Percentiles rank a stretch among this genome's conserved stretches.
Conservation (phyloP, 2,329 filamentous ascomycete species). For the Nemania abortiva region DNA sequence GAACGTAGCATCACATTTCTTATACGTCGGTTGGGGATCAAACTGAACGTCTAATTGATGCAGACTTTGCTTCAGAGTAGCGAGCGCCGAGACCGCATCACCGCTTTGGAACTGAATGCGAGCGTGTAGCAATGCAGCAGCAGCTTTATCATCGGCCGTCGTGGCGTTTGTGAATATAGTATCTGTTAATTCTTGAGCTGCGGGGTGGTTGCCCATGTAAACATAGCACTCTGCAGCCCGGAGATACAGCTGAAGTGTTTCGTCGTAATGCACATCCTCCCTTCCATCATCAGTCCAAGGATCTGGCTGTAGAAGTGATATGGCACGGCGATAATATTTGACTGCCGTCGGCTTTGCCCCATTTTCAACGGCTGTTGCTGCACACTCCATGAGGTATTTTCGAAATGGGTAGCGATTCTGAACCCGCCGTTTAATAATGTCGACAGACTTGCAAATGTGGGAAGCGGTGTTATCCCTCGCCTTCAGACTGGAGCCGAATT, state of each 20-base stretch:
- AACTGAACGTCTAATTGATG: constrained; percentile 75
- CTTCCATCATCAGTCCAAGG: constrained; percentile 76
- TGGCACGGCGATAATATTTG: constrained; percentile 82
- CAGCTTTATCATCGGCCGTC: constrained; percentile 81
- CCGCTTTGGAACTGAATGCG: constrained; percentile 81
- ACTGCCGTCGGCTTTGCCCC: constrained; percentile 85
- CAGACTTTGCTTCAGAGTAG: constrained; percentile 77
- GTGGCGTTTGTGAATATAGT: constrained; percentile 78
- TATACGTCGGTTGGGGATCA: constrained; percentile 74
- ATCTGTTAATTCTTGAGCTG: constrained; percentile 76
- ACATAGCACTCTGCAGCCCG: constrained; percentile 86
- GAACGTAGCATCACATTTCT: constrained; percentile 83
- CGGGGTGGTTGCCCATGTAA: constrained; percentile 77
- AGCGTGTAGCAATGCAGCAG: constrained; percentile 85
- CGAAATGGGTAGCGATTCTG: constrained; percentile 74
- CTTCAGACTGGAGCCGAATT: constrained; percentile 70
- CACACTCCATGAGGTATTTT: constrained; percentile 81
- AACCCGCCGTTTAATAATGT: constrained; percentile 78
- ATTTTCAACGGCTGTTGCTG: constrained; percentile 81
- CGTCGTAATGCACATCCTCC: constrained; percentile 84
- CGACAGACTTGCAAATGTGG: constrained; percentile 82
- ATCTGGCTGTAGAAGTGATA: constrained; percentile 81
- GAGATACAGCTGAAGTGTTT: constrained; percentile 84
- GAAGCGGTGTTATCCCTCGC: constrained; percentile 79
- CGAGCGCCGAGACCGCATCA: constrained; percentile 76